Evolutionary conservation across 1,284 basidiomycete species (phyloP).

Genomic region (Porodaedalea pini): DNA sequence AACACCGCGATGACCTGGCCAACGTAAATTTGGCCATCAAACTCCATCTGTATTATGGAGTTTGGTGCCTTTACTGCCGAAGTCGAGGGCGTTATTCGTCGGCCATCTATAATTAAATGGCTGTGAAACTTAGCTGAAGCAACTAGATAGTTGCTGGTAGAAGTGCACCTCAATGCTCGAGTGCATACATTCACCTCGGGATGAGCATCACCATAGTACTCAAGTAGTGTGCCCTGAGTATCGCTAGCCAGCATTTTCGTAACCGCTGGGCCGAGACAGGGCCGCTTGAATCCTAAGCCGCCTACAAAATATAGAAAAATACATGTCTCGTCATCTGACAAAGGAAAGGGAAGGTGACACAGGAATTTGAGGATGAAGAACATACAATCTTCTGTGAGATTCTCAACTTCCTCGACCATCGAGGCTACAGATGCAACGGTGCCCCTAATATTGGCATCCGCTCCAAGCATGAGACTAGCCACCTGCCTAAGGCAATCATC

Average conservation of each 20-base stretch:
- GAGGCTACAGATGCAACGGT: slow-evolving; percentile 1
- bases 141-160: neutral
- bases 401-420: slow-evolving; percentile 3
- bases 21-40: neutral
- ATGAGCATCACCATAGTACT: slow-evolving; percentile 1
- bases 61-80: neutral
- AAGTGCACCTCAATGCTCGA: neutral
- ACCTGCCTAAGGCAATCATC: neutral
- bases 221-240: neutral
- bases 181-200: slow-evolving; percentile 2
- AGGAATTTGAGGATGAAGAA: neutral
- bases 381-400: neutral
- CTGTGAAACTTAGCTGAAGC: neutral
- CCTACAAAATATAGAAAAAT: neutral
- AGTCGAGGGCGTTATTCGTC: too few relatives aligned
- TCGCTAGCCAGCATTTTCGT: neutral
- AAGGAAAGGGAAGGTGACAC: neutral
- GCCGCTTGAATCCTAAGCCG: neutral
- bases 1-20: slow-evolving; percentile 2
- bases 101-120: neutral
- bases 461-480: neutral
- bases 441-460: neutral
- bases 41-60: slow-evolving; percentile 4
- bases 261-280: neutral
- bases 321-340: neutral